These are phyloP conservation scores for Hordeum marinum DNA, from an alignment of 176 grass and related monocot species.

Conservation along the genomic window DNA sequence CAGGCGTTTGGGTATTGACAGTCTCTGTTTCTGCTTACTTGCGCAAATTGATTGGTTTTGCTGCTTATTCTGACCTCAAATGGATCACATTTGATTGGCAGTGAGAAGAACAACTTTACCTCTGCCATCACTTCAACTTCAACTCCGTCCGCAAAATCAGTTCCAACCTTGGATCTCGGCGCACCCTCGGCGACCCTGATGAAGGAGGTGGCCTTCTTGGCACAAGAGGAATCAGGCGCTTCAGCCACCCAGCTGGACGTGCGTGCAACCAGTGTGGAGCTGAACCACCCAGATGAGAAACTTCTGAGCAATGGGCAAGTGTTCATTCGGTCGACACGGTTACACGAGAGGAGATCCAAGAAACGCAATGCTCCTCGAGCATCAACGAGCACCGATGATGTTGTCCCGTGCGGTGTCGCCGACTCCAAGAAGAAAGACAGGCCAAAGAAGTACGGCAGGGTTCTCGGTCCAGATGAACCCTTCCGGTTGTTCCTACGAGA, in stretches of 20 bases:
- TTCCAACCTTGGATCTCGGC: not conserved
- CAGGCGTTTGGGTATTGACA: conserved; percentile 24
- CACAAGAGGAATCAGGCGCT: conserved; percentile 8
- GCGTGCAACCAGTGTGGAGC: conserved; percentile 11
- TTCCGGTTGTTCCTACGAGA: conserved; percentile 59
- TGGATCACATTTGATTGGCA: not conserved
- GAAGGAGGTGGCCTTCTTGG: conserved; percentile 13
- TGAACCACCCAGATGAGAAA: not conserved
- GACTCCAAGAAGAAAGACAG: conserved; percentile 29
- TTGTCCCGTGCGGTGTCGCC: not conserved
- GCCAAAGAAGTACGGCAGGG: conserved; percentile 39
- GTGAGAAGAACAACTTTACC: conserved; percentile 6
- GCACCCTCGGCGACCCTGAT: not conserved
- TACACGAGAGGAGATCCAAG: conserved; percentile 55
- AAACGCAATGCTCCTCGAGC: conserved; percentile 23
- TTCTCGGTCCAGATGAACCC: conserved; percentile 48
- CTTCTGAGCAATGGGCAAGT: conserved; percentile 31
- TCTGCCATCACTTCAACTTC: not conserved
- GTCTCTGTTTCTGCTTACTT: not conserved
- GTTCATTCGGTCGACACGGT: conserved; percentile 45
- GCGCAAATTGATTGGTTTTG: not conserved
- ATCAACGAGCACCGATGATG: conserved; percentile 1
- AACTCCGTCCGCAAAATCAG: not conserved
- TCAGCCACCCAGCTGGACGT: conserved; percentile 18
- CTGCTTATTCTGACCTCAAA: not conserved